phyloP scores from a whole-genome alignment of 2,329 filamentous ascomycete genomes.

The Colletotrichum spinosum region DNA sequence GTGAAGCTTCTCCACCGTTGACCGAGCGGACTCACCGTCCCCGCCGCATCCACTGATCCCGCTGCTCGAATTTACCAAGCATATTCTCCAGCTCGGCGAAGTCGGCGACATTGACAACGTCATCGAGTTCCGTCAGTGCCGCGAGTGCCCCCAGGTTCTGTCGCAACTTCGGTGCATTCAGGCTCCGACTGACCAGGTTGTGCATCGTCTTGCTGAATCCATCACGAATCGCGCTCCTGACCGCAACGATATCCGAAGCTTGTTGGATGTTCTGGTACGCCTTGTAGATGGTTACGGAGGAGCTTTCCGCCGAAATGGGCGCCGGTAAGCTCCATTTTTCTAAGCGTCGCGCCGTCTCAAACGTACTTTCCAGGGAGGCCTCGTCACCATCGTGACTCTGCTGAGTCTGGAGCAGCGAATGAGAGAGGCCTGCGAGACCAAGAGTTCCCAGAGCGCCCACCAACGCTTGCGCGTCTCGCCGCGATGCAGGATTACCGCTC shows the following conservation, averaged over 20 bases:
- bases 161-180: slow-evolving; percentile 64
- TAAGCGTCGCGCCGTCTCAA: slow-evolving; percentile 82
- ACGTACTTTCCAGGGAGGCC: slow-evolving; percentile 75
- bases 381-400: slow-evolving; percentile 68
- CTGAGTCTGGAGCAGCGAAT: slow-evolving; percentile 79
- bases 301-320: slow-evolving; percentile 70
- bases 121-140: slow-evolving; percentile 83
- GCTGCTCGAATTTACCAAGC: slow-evolving; percentile 71
- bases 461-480: slow-evolving; percentile 74
- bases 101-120: slow-evolving; percentile 73
- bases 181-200: slow-evolving; percentile 60
- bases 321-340: slow-evolving; percentile 93
- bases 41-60: slow-evolving; percentile 84
- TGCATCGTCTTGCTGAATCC: slow-evolving; percentile 72
- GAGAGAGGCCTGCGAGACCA: slow-evolving; percentile 87
- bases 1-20: background rate
- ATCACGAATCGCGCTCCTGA: slow-evolving; percentile 70
- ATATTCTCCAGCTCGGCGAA: slow-evolving; percentile 70
- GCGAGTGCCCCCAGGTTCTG: slow-evolving; percentile 73
- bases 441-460: slow-evolving; percentile 83
- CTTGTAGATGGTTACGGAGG: slow-evolving; percentile 79
- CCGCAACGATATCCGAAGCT: slow-evolving; percentile 65
- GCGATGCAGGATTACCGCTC: slow-evolving; percentile 64
- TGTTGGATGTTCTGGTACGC: slow-evolving; percentile 83
- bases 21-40: slow-evolving; percentile 70